Percentiles rank a stretch among this genome's conserved stretches.
Conservation (phyloP, 2,329 filamentous ascomycete genomes). For the Thermoascus crustaceus region DNA sequence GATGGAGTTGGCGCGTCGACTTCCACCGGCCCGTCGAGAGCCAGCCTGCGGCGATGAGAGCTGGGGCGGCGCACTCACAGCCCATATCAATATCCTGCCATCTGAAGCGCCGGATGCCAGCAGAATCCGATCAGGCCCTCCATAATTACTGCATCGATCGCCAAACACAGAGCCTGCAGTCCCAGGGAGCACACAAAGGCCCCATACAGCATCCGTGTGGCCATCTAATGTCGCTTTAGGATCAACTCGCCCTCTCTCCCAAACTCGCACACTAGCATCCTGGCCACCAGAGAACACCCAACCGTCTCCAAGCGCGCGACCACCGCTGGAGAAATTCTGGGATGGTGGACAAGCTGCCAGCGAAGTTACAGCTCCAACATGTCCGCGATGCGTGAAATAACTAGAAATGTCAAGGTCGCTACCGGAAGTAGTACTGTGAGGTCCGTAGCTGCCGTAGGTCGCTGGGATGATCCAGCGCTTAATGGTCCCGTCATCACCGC, state of each 20-base stretch:
- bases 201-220: conserved; percentile 94
- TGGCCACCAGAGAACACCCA: conserved; percentile 99
- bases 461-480: conserved; percentile 94
- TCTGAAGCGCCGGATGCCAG: conserved; percentile 90
- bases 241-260: conserved; percentile 90
- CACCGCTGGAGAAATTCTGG: conserved; percentile 81
- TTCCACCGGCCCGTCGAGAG: conserved; percentile 62
- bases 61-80: conserved; percentile 83
- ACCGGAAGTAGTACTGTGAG: conserved; percentile 46
- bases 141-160: conserved; percentile 59
- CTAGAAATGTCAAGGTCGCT: conserved; percentile 85
- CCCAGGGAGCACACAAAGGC: conserved; percentile 81
- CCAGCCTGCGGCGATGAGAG: conserved; percentile 71
- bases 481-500: conserved; percentile 88
- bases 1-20: conserved; percentile 82
- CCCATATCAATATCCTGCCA: conserved; percentile 87
- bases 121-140: conserved; percentile 74
- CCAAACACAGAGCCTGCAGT: conserved; percentile 76
- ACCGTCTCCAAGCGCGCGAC: conserved; percentile 79
- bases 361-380: conserved; percentile 80
- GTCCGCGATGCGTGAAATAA: conserved; percentile 91
- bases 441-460: conserved; percentile 58
- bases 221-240: conserved; percentile 91
- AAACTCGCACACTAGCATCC: conserved; percentile 85
- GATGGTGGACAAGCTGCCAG: conserved; percentile 80